A percentile compares a stretch with the other conserved stretches of the same genome.
phyloP scores from a whole-genome alignment of 352 stramenopile species.

The Elongisporangium senticosum region DNA sequence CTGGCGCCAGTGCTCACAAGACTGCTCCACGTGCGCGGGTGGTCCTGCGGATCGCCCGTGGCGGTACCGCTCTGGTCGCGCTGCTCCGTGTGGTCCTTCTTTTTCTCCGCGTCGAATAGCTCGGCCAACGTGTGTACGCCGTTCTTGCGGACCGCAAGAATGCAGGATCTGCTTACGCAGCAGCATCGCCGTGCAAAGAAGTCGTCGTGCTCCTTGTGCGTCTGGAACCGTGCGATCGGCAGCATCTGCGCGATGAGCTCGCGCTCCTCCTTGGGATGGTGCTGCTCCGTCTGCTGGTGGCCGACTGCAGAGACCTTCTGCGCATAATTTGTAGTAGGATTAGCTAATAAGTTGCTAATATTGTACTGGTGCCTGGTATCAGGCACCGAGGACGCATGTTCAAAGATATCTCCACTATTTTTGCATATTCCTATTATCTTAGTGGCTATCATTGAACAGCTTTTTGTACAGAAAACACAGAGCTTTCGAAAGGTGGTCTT shows the following conservation, averaged over 20 bases:
- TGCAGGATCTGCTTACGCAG: constrained; percentile 95
- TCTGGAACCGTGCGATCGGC: constrained; percentile 94
- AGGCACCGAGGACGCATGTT: no score
- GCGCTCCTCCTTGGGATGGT: constrained; percentile 91
- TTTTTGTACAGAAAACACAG: no score
- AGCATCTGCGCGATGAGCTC: constrained; percentile 93
- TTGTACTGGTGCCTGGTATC: no score
- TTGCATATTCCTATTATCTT: no score
- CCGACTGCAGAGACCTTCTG: no score
- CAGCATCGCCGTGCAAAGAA: constrained; percentile 88
- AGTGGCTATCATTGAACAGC: no score
- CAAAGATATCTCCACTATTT: no score
- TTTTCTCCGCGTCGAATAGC: constrained; percentile 93
- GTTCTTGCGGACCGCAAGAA: constrained; percentile 89
- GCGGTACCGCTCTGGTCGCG: constrained; percentile 39
- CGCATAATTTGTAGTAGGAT: no score
- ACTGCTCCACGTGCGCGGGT: constrained; percentile 25
- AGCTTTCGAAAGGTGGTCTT: no score
- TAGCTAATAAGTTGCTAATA: no score
- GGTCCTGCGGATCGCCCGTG: constrained; percentile 17
- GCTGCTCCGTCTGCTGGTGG: constrained; percentile 89
- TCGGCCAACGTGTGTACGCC: constrained; percentile 92
- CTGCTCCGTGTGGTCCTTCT: constrained; percentile 90
- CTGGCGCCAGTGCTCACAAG: not conserved
- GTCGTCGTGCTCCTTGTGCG: constrained; percentile 88